phyloP scores from a whole-genome alignment of 108 stramenopile genomes.

The Nitzschia putrida region DNA sequence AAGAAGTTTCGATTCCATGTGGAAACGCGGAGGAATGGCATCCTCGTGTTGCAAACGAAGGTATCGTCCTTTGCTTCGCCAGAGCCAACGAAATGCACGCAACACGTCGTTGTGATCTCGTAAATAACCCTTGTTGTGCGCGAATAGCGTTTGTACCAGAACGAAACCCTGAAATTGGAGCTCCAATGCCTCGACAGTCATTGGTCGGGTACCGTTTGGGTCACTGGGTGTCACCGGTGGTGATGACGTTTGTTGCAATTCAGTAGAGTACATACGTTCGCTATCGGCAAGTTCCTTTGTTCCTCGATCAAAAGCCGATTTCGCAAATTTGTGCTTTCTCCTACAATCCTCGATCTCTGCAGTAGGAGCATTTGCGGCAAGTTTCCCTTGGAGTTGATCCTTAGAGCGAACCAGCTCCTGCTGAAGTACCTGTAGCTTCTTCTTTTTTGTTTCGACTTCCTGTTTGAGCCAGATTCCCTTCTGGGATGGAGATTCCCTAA shows the following conservation, averaged over 20 bases:
- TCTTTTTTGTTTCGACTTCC: constrained; percentile 59
- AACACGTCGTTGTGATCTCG: constrained; percentile 74
- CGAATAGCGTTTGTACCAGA: constrained; percentile 59
- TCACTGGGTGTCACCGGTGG: constrained; percentile 8
- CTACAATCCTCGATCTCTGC: constrained; percentile 42
- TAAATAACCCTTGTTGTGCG: constrained; percentile 56
- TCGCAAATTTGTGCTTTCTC: constrained; percentile 39
- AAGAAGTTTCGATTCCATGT: constrained; percentile 66
- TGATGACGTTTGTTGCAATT: constrained; percentile 34
- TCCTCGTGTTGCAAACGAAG: constrained; percentile 81
- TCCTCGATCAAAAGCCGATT: constrained; percentile 43
- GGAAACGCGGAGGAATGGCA: constrained; percentile 69
- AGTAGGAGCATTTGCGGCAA: constrained; percentile 13
- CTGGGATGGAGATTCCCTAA: constrained; percentile 19
- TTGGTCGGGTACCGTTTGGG: constrained; percentile 31
- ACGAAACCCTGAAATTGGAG: constrained; percentile 75
- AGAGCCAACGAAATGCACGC: constrained; percentile 80
- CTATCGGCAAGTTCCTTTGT: constrained; percentile 50
- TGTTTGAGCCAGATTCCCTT: constrained; percentile 32
- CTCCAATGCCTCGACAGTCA: constrained; percentile 74
- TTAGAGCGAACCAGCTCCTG: constrained; percentile 46
- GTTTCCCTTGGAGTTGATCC: constrained; percentile 40
- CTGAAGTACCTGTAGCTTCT: constrained; percentile 47
- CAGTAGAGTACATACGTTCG: constrained; percentile 43
- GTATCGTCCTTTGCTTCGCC: constrained; percentile 84